Conservation (phyloP, 2,329 filamentous ascomycete genomes). For the Aureobasidium sp. region DNA sequence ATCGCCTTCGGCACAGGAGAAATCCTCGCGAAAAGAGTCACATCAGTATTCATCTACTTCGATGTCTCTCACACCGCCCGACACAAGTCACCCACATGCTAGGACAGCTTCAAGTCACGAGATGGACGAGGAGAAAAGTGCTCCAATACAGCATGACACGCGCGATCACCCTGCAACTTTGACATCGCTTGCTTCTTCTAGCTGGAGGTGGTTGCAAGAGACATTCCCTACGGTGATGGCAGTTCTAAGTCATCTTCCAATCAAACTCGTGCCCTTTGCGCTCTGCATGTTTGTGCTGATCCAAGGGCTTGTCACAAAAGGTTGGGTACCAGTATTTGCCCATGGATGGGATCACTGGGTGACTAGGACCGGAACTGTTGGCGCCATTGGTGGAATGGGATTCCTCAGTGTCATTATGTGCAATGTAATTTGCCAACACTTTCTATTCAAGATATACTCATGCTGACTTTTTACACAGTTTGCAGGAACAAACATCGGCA, state of each 20-base stretch:
- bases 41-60: neutral
- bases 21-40: neutral
- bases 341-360: slow-evolving; percentile 71
- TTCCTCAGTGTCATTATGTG: slow-evolving; percentile 64
- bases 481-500: slow-evolving; percentile 70
- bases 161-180: slow-evolving; percentile 41
- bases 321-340: slow-evolving; percentile 67
- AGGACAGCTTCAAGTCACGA: neutral
- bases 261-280: slow-evolving; percentile 62
- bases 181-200: slow-evolving; percentile 41
- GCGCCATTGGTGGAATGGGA: slow-evolving; percentile 64
- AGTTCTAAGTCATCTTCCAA: slow-evolving; percentile 59
- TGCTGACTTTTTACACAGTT: slow-evolving; percentile 45
- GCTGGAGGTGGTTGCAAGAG: slow-evolving; percentile 56
- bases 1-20: neutral
- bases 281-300: slow-evolving; percentile 71
- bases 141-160: neutral
- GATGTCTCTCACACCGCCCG: neutral
- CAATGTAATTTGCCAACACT: slow-evolving; percentile 50
- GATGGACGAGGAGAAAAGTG: neutral
- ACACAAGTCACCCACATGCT: neutral
- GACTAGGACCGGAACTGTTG: slow-evolving; percentile 59
- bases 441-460: neutral
- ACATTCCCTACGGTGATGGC: slow-evolving; percentile 64
- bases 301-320: slow-evolving; percentile 64